A percentile compares a stretch with the other conserved stretches of the same genome.
These are phyloP conservation scores for Hypoxylon perforatum DNA, from an alignment of 495 filamentous ascomycete species.

Conservation along the genomic window DNA sequence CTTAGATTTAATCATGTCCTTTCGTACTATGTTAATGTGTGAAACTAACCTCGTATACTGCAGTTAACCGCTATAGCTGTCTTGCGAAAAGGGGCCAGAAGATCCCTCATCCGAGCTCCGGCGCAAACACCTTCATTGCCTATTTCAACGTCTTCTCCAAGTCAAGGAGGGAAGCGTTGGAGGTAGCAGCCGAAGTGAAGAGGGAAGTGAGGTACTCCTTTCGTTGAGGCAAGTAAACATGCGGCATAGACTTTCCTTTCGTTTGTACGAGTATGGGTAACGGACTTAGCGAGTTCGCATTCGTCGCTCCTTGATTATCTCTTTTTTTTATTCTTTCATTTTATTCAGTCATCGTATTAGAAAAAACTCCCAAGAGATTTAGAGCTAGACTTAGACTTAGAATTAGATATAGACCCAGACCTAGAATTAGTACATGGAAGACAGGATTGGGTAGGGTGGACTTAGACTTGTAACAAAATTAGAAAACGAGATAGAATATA, in stretches of 20 bases:
- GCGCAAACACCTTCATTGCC: constrained; percentile 45
- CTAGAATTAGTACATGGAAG: neutral
- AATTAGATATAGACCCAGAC: neutral
- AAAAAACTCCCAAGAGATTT: constrained; percentile 1
- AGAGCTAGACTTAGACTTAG: neutral
- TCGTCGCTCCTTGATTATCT: neutral
- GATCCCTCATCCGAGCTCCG: constrained; percentile 44
- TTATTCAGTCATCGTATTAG: neutral
- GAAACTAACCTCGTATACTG: constrained; percentile 3
- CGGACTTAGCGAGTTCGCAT: constrained; percentile 1
- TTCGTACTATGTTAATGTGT: neutral
- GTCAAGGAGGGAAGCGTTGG: constrained; percentile 41
- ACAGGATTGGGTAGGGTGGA: no score
- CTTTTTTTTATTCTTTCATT: neutral
- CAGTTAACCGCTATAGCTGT: constrained; percentile 42
- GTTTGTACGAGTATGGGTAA: neutral
- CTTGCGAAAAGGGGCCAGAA: constrained; percentile 46
- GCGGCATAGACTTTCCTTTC: neutral
- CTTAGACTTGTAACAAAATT: no score
- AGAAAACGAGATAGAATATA: no score
- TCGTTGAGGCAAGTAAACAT: constrained; percentile 13
- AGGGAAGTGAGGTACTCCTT: constrained; percentile 44
- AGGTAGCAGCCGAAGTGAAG: constrained; percentile 40
- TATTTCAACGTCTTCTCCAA: constrained; percentile 53
- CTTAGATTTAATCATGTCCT: neutral